Evolutionary conservation across 352 stramenopile genomes (phyloP).

Genomic region (Phytopythium montanum): DNA sequence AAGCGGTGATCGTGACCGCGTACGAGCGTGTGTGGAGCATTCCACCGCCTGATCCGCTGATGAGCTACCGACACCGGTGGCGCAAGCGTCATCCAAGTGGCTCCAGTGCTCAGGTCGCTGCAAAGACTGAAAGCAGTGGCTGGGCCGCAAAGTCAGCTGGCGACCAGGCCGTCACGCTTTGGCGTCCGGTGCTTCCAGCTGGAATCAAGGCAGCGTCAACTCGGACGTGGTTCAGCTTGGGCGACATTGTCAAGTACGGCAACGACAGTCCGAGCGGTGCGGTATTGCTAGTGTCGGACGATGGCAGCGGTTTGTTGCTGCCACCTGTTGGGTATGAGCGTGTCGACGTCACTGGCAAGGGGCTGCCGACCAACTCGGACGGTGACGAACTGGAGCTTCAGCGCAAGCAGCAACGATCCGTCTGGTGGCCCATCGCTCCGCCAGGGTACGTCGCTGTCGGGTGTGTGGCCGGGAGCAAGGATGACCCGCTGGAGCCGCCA

Average conservation of each 20-base stretch:
- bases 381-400: slow-evolving; percentile 62
- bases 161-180: slow-evolving; percentile 69
- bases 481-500: slow-evolving; percentile 73
- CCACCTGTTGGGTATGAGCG: slow-evolving; percentile 75
- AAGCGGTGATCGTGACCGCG: slow-evolving; percentile 66
- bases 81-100: slow-evolving; percentile 30
- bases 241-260: slow-evolving; percentile 64
- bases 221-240: slow-evolving; percentile 63
- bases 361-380: slow-evolving; percentile 72
- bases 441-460: slow-evolving; percentile 73
- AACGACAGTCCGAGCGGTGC: slow-evolving; percentile 53
- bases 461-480: slow-evolving; percentile 76
- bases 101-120: not conserved
- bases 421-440: slow-evolving; percentile 83
- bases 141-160: slow-evolving; percentile 39
- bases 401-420: slow-evolving; percentile 75
- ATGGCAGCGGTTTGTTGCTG: slow-evolving; percentile 39
- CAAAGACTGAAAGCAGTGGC: slow-evolving; percentile 4
- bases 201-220: slow-evolving; percentile 26
- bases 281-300: slow-evolving; percentile 60
- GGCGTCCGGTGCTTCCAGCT: slow-evolving; percentile 50
- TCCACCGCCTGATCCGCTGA: slow-evolving; percentile 65
- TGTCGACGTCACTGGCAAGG: slow-evolving; percentile 80
- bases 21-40: slow-evolving; percentile 85
- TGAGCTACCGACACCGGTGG: slow-evolving; percentile 84